phyloP scores from a whole-genome alignment of 805 yeast genomes.

The Schwanniomyces occidentalis region DNA sequence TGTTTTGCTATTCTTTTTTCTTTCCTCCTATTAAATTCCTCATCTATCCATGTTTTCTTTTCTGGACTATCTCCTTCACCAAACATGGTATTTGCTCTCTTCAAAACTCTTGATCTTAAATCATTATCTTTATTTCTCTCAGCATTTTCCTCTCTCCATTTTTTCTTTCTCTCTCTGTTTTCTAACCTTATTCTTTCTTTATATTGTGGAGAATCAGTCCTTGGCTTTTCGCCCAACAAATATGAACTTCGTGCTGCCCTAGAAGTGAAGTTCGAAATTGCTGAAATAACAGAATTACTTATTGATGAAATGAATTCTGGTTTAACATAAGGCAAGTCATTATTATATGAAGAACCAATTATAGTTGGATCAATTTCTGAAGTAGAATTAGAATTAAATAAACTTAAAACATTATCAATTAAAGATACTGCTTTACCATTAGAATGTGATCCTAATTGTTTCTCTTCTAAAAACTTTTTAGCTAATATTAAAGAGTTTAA shows the following conservation, averaged over 20 bases:
- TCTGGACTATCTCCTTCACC: constrained; percentile 59
- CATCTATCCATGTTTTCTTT: constrained; percentile 66
- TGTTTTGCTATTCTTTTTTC: constrained; percentile 56
- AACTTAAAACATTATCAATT: constrained; percentile 23
- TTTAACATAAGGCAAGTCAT: constrained; percentile 3
- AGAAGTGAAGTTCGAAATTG: constrained; percentile 24
- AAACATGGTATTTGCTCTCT: constrained; percentile 66
- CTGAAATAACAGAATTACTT: constrained; percentile 20
- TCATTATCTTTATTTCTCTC: constrained; percentile 88
- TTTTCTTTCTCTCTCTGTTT: constrained; percentile 75
- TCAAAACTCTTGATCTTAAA: constrained; percentile 71
- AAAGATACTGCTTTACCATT: constrained; percentile 21
- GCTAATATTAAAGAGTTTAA: constrained; percentile 33
- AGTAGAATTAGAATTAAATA: constrained; percentile 12
- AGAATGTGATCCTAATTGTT: constrained; percentile 9
- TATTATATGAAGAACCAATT: constrained; percentile 1
- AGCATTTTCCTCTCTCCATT: constrained; percentile 80
- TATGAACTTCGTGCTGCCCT: constrained; percentile 15
- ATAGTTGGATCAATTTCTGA: constrained; percentile 8
- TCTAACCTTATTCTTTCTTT: constrained; percentile 62
- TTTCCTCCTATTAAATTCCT: constrained; percentile 67
- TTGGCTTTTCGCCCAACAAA: constrained; percentile 23
- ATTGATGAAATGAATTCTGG: constrained; percentile 13
- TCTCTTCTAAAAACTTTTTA: constrained; percentile 26
- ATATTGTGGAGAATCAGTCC: constrained; percentile 35